These are phyloP conservation scores for Mycena crocata DNA, from an alignment of 768 basidiomycete species.

Conservation along the genomic window DNA sequence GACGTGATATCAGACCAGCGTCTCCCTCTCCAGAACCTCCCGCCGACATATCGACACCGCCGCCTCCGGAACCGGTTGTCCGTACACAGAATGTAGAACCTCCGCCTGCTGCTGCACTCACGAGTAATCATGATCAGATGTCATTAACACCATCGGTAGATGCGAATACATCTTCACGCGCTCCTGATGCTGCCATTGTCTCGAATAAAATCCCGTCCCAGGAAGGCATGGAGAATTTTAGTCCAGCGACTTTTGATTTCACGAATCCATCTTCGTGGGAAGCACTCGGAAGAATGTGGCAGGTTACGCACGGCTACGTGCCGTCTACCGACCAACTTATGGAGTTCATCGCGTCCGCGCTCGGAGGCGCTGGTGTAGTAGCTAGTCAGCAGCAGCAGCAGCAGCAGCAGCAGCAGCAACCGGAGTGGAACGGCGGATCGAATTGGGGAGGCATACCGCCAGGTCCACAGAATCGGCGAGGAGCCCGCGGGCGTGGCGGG, in stretches of 20 bases:
- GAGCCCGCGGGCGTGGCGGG: slow-evolving; percentile 46
- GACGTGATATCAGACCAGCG: slow-evolving; percentile 77
- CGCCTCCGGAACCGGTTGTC: slow-evolving; percentile 34
- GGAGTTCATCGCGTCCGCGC: slow-evolving; percentile 75
- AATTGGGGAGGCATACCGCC: slow-evolving; percentile 4
- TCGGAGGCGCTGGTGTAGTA: slow-evolving; percentile 40
- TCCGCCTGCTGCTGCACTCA: slow-evolving; percentile 50
- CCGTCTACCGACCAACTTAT: slow-evolving; percentile 84
- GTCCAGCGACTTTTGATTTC: slow-evolving; percentile 79
- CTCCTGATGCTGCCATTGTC: slow-evolving; percentile 52
- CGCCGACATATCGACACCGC: slow-evolving; percentile 31
- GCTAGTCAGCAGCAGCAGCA: slow-evolving; percentile 28
- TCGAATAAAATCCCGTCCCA: slow-evolving; percentile 47
- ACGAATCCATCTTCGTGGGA: slow-evolving; percentile 83
- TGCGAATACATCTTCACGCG: slow-evolving; percentile 68
- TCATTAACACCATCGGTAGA: slow-evolving; percentile 62
- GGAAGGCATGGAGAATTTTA: slow-evolving; percentile 73
- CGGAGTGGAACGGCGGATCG: slow-evolving; percentile 22
- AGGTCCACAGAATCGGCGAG: slow-evolving; percentile 5
- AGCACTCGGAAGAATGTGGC: slow-evolving; percentile 83
- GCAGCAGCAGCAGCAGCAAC: slow-evolving; percentile 39
- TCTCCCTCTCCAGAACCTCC: slow-evolving; percentile 53
- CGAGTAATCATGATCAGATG: slow-evolving; percentile 56
- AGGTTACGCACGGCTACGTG: slow-evolving; percentile 70
- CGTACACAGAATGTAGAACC: slow-evolving; percentile 54